These are phyloP conservation scores for Thalassiosira mediterranea DNA, from an alignment of 352 stramenopile species.

Conservation along the genomic window DNA sequence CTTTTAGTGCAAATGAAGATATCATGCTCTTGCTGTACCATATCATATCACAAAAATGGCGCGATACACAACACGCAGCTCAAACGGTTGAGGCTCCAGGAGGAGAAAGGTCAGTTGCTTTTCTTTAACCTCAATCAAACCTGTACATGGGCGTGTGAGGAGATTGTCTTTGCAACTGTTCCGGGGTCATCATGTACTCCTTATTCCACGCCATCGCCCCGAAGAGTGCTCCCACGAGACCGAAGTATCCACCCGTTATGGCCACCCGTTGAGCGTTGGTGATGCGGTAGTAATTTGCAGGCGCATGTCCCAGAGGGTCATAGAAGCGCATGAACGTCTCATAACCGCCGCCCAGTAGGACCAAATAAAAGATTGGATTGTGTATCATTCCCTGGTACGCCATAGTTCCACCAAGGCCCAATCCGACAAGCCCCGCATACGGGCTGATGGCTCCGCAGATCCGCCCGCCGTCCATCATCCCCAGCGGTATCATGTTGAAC, in stretches of 20 bases:
- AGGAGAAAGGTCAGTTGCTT: no score
- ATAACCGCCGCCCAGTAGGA: constrained; percentile 81
- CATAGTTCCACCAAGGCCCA: constrained; percentile 72
- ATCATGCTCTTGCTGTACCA: no score
- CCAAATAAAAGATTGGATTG: constrained; percentile 85
- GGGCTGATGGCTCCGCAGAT: constrained; percentile 83
- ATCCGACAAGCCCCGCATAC: constrained; percentile 71
- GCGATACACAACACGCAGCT: no score
- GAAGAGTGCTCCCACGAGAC: constrained; percentile 76
- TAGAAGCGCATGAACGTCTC: constrained; percentile 80
- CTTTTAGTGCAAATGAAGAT: no score
- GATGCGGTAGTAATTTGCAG: constrained; percentile 83
- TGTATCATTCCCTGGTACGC: constrained; percentile 64
- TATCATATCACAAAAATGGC: no score
- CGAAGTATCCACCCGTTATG: constrained; percentile 82
- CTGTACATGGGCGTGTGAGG: constrained; percentile 1
- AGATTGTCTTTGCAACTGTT: constrained; percentile 67
- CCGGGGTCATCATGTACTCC: constrained; percentile 77
- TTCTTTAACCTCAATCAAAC: constrained; percentile 13
- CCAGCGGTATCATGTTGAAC: constrained; percentile 87
- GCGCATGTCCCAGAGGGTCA: constrained; percentile 59
- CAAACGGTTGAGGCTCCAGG: no score
- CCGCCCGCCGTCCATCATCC: constrained; percentile 84
- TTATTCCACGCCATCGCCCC: constrained; percentile 82
- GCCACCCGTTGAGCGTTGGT: constrained; percentile 53